Percentiles rank a stretch among this genome's conserved stretches.
These are phyloP conservation scores for Cucurbita maxima DNA, from an alignment of 306 rosid genomes.

Conservation along the genomic window DNA sequence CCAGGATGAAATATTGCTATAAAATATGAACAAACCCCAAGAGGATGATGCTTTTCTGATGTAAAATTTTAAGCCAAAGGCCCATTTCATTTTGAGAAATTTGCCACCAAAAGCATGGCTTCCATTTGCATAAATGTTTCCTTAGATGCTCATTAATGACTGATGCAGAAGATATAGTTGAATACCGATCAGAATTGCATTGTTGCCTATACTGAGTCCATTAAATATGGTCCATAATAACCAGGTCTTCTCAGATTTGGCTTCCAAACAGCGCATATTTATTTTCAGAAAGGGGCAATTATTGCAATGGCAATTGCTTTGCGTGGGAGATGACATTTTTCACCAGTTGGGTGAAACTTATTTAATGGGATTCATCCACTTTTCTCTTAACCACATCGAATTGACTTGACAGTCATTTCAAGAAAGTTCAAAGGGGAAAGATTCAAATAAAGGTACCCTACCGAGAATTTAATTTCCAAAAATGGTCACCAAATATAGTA, in stretches of 20 bases:
- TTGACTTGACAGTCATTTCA: neutral
- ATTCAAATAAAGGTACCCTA: neutral
- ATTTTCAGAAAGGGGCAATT: neutral
- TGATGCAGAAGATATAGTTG: neutral
- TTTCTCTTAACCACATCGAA: neutral
- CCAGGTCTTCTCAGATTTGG: neutral
- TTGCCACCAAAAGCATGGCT: neutral
- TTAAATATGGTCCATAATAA: neutral
- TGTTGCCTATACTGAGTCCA: neutral
- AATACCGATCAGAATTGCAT: neutral
- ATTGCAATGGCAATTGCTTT: neutral
- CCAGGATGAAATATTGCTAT: neutral
- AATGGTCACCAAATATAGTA: neutral
- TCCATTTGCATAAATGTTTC: neutral
- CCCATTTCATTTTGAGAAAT: neutral
- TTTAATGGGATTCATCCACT: neutral
- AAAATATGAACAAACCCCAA: neutral
- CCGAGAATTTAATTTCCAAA: neutral
- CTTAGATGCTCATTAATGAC: neutral
- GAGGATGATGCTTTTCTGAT: neutral
- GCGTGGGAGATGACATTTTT: neutral
- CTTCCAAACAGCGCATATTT: neutral
- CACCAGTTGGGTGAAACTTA: neutral
- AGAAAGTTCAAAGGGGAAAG: neutral
- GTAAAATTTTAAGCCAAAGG: neutral